Base-by-base conservation (phyloP, 2,329 filamentous ascomycete species). In the Trichoderma sp. region DNA sequence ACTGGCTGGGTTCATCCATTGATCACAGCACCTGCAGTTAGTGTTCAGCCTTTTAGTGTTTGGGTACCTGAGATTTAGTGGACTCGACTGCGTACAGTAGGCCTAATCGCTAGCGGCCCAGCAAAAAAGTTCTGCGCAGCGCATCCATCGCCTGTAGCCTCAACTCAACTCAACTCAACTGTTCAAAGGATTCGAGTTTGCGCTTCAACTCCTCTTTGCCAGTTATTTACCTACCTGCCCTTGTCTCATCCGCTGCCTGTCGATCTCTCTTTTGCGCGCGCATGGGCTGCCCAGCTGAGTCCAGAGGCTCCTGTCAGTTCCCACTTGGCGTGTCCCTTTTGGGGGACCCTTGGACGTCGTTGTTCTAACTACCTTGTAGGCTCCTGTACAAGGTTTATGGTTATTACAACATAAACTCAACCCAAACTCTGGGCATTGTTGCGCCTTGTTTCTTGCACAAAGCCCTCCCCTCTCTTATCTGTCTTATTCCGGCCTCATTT, bases 351-450 rank as follows among this genome's bases (percentile, higher is more conserved):
- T 61, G 39, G 47, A 26, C 32, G 39, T n/a, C 53, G 65, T 43
- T 60, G 61, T 34, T 58, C 18, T 24, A n/a, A 21, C 28, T 60
- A 14, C 34, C 34, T 36, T 36, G 21, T 51, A 28, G 21, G 24
- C 65, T 69, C 67, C 56, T 69, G 57, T 62, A 70, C 67, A 70
- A 70, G 67, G 67, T 70, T 70, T 70, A 70, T 70, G 67, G 67
- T 70, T 70, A 62, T 70, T 62, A 62, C 36, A 34, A 36, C 67
- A 69, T 69, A 36, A 36, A 36, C 34, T 47, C 28, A 9, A 56
- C 28, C 43, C 32, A 39, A 67, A 58, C 11, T 51, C 51, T 47
- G 30, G 21, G 43, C 56, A 15, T 43, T 26, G 28, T 28, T 21
- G 58, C 32, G 36, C 24, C 18, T 26, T 28, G n/a, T 5, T n/a